These are phyloP conservation scores for Eimeria praecox DNA, from an alignment of 169 alveolate species.

Conservation along the genomic window DNA sequence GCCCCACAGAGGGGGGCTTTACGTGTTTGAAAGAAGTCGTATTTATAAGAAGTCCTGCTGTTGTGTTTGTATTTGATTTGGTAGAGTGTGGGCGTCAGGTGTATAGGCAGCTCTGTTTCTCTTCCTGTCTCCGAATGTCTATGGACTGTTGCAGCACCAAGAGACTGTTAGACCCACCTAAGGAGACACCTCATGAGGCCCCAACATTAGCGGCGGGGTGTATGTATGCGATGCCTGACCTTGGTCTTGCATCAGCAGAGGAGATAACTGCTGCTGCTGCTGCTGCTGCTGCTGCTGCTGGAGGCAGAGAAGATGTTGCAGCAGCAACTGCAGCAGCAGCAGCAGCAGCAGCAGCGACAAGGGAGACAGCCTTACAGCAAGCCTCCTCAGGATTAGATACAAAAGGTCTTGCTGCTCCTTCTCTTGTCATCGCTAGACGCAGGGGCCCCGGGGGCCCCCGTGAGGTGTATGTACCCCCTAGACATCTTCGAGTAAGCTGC, in stretches of 20 bases:
- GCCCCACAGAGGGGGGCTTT: background rate
- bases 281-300: conserved; percentile 18
- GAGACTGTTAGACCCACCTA: conserved; percentile 14
- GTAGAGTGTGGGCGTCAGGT: conserved; percentile 70
- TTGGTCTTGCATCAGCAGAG: conserved; percentile 8
- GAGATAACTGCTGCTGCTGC: conserved; percentile 27
- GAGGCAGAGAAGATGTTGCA: background rate
- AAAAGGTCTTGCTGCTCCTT: conserved; percentile 3
- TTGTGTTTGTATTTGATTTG: conserved; percentile 50
- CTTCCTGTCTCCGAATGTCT: conserved; percentile 25
- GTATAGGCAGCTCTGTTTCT: conserved; percentile 54
- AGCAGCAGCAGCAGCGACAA: conserved; percentile 58
- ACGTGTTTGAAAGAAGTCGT: conserved; percentile 50
- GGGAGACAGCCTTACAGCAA: background rate
- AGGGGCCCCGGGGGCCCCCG: conserved; percentile 68
- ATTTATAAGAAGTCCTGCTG: conserved; percentile 34
- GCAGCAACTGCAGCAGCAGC: conserved; percentile 15
- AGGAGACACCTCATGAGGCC: conserved; percentile 17
- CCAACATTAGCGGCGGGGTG: conserved; percentile 21
- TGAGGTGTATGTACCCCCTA: conserved; percentile 5
- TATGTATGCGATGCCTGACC: background rate
- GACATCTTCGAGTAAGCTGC: conserved; percentile 21
- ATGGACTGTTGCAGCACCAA: conserved; percentile 30
- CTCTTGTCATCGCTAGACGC: conserved; percentile 26
- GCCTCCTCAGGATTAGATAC: background rate